These are phyloP conservation scores for Drosera spatulata DNA, from an alignment of 179 eudicot genomes.

Conservation along the genomic window DNA sequence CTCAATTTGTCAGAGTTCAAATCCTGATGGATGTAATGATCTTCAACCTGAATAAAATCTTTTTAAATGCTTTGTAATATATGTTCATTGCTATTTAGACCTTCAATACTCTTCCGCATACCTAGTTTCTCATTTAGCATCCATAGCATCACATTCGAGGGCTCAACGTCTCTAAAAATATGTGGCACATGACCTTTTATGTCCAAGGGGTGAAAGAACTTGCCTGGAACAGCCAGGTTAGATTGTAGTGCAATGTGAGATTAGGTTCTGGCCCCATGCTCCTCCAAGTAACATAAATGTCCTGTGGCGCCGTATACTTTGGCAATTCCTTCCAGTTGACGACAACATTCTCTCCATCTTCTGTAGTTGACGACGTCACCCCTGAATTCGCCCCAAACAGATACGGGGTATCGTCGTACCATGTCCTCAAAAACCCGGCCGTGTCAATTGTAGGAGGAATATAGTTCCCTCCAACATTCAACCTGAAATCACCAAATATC, in stretches of 20 bases:
- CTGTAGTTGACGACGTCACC: conserved; percentile 39
- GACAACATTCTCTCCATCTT: conserved; percentile 31
- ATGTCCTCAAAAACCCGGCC: conserved; percentile 65
- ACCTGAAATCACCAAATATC: conserved; percentile 36
- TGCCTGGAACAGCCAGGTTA: conserved; percentile 55
- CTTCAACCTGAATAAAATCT: too few relatives aligned
- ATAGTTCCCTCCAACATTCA: conserved; percentile 61
- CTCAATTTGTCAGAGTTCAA: too few relatives aligned
- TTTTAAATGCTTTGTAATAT: too few relatives aligned
- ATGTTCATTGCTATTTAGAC: too few relatives aligned
- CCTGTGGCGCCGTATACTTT: conserved; percentile 54
- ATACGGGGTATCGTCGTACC: conserved; percentile 48
- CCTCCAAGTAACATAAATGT: conserved; percentile 53
- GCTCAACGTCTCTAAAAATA: too few relatives aligned
- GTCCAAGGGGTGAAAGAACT: not conserved
- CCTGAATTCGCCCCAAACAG: conserved; percentile 24
- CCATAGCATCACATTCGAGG: too few relatives aligned
- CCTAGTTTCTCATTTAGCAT: too few relatives aligned
- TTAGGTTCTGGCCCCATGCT: conserved; percentile 40
- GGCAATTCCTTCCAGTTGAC: conserved; percentile 28
- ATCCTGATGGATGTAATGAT: too few relatives aligned
- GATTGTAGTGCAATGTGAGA: conserved; percentile 38
- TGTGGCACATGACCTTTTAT: not conserved
- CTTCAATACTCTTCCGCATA: too few relatives aligned
- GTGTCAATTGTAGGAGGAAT: conserved; percentile 54